A percentile compares a stretch with the other conserved stretches of the same genome.
These are phyloP conservation scores for Berkeleyomyces rouxiae DNA, from an alignment of 2,329 filamentous ascomycete species.

Conservation along the genomic window DNA sequence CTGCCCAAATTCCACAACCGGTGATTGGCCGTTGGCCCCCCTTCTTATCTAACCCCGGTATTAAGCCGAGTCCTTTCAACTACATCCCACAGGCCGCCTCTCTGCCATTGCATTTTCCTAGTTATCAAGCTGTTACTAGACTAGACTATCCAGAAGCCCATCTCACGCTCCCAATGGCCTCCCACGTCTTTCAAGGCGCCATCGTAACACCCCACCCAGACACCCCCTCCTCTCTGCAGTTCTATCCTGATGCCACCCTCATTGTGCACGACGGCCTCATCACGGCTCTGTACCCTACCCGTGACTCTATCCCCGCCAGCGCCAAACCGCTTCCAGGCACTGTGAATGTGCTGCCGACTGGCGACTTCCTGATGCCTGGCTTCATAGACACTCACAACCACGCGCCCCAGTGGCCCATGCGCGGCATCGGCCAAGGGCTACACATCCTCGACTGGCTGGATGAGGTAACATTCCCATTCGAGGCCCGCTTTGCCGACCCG, in stretches of 20 bases:
- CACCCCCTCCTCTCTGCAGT: not conserved
- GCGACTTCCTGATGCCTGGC: slow-evolving; percentile 40
- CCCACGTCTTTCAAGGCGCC: not conserved
- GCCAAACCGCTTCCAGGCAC: not conserved
- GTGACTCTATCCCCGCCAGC: not conserved
- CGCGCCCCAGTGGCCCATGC: slow-evolving; percentile 39
- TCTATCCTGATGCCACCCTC: not conserved
- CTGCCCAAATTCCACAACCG: not conserved
- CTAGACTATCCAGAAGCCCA: not conserved
- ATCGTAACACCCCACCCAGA: slow-evolving; percentile 6
- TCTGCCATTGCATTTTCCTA: not conserved
- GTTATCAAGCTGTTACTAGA: not conserved
- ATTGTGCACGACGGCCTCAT: slow-evolving; percentile 5
- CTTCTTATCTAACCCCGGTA: not conserved
- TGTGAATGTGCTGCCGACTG: slow-evolving; percentile 21
- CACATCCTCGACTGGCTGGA: slow-evolving; percentile 47
- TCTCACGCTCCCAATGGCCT: not conserved
- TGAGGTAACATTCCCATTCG: slow-evolving; percentile 46
- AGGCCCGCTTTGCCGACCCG: slow-evolving; percentile 40
- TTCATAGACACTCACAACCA: slow-evolving; percentile 54
- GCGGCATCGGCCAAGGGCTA: slow-evolving; percentile 32
- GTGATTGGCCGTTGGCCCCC: not conserved
- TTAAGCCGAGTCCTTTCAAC: not conserved
- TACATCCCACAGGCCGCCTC: not conserved
- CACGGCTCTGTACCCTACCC: not conserved